A percentile compares a stretch with the other conserved stretches of the same genome.
Conservation (phyloP, 2,329 filamentous ascomycete species). For the Cytospora chrysosperma region DNA sequence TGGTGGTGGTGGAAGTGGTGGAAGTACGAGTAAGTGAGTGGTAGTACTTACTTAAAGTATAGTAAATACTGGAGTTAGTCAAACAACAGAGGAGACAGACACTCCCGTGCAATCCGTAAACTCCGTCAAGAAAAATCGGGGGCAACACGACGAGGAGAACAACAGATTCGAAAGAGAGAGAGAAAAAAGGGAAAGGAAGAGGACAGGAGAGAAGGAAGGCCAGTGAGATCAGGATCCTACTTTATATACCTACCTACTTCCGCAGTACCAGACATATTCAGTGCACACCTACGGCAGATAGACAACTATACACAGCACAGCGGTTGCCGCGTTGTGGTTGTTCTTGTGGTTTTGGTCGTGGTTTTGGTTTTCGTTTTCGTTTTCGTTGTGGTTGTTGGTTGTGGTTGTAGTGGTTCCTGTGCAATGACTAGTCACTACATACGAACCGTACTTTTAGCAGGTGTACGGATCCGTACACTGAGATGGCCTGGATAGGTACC, state of each 20-base stretch:
- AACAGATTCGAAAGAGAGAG: no score
- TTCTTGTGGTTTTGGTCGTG: no score
- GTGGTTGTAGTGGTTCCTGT: no score
- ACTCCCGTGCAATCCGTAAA: neutral
- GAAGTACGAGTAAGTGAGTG: neutral
- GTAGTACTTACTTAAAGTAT: neutral
- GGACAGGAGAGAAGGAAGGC: neutral
- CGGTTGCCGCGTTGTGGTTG: no score
- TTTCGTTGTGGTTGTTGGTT: no score
- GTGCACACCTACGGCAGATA: neutral
- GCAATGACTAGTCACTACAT: no score
- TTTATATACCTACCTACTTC: neutral
- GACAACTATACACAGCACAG: neutral
- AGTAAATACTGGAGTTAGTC: neutral
- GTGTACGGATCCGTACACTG: no score
- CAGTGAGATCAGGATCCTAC: neutral
- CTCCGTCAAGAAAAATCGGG: neutral
- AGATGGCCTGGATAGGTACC: no score
- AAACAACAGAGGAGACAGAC: neutral
- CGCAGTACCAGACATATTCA: no score
- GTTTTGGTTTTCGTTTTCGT: no score
- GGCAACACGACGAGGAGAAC: neutral
- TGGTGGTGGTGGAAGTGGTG: no score
- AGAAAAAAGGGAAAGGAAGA: neutral
- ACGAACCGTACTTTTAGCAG: no score